Evolutionary conservation across 768 basidiomycete genomes (phyloP).

Genomic region (Pleurotus tuoliensis): DNA sequence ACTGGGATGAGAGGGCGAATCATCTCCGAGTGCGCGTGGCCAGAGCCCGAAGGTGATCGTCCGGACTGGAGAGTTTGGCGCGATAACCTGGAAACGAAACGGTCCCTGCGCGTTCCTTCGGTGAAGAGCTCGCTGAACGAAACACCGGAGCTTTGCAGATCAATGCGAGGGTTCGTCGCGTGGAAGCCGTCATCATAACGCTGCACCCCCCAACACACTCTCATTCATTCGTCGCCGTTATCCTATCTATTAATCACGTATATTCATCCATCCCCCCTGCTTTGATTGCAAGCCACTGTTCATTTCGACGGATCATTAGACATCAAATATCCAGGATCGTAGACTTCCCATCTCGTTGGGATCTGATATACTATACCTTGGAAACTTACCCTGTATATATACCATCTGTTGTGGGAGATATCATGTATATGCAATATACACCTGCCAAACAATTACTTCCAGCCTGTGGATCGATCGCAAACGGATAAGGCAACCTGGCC

Average conservation of each 20-base stretch:
- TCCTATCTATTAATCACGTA: too few species aligned
- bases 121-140: conserved; percentile 6
- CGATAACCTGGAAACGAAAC: conserved; percentile 26
- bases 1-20: conserved; percentile 55
- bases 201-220: not conserved
- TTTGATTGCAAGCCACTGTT: not conserved
- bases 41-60: conserved; percentile 39
- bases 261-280: too few species aligned
- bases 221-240: too few species aligned
- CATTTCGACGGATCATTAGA: not conserved
- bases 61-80: conserved; percentile 57
- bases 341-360: not conserved
- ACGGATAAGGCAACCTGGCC: conserved; percentile 19
- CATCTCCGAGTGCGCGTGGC: conserved; percentile 46
- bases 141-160: conserved; percentile 34
- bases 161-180: conserved; percentile 54
- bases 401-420: conserved; percentile 7
- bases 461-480: conserved; percentile 2
- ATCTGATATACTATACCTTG: not conserved
- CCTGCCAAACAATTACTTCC: not conserved
- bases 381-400: not conserved
- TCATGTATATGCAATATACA: not conserved
- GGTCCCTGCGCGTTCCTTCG: conserved; percentile 4
- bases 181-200: conserved; percentile 30
- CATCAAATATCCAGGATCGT: not conserved